Evolutionary conservation across 2,329 filamentous ascomycete species (phyloP).

Genomic region (Macroventuria anomochaeta): DNA sequence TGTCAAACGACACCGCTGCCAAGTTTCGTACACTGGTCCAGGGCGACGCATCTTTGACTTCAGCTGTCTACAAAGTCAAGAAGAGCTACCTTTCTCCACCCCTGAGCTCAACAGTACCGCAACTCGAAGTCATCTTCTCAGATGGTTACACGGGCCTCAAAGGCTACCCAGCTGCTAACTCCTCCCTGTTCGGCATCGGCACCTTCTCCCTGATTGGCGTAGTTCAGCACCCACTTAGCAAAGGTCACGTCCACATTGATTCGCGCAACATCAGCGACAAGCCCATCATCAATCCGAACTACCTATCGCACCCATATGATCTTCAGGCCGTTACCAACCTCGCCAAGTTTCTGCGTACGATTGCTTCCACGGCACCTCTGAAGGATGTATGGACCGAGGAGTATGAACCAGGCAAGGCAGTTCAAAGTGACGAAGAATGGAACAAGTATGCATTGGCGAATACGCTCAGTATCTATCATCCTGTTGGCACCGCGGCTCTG

Average conservation of each 20-base stretch:
- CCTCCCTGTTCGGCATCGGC: constrained; percentile 32
- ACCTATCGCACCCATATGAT: constrained; percentile 38
- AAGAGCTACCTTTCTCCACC: constrained; percentile 45
- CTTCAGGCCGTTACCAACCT: constrained; percentile 27
- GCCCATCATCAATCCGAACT: constrained; percentile 40
- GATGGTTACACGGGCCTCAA: constrained; percentile 55
- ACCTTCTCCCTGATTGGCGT: constrained; percentile 46
- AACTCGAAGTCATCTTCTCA: constrained; percentile 55
- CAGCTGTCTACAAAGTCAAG: constrained; percentile 28
- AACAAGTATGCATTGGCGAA: constrained; percentile 24
- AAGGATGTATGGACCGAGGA: constrained; percentile 41
- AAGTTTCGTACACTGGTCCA: constrained; percentile 45
- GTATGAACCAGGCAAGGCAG: constrained; percentile 36
- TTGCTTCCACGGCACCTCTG: constrained; percentile 32
- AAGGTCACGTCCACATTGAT: constrained; percentile 35
- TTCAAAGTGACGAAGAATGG: constrained; percentile 39
- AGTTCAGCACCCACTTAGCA: constrained; percentile 45
- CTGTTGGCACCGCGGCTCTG: constrained; percentile 47
- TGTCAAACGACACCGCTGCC: constrained; percentile 43
- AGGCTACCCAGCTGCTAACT: constrained; percentile 41
- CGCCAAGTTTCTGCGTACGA: constrained; percentile 38
- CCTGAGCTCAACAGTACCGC: constrained; percentile 43
- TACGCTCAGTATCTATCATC: constrained; percentile 40
- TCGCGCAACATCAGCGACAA: constrained; percentile 31
- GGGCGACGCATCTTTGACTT: constrained; percentile 18